A percentile compares a stretch with the other conserved stretches of the same genome.
Evolutionary conservation across 495 filamentous ascomycete species (phyloP).

Genomic region (Lichina pygmaea): DNA sequence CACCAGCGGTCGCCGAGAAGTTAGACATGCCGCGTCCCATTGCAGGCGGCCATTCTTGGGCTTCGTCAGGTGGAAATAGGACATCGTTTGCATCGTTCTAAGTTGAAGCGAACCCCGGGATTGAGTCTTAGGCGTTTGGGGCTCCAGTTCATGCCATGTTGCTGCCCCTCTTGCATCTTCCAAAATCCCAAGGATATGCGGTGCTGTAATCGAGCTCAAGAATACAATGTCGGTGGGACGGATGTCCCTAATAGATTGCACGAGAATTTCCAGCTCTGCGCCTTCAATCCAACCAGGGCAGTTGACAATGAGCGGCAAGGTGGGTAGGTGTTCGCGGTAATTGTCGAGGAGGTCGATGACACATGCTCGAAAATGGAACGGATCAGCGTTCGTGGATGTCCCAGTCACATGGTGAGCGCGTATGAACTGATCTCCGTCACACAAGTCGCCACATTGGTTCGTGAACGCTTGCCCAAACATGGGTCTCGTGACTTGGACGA

Average conservation of each 20-base stretch:
- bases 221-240: slow-evolving; percentile 29
- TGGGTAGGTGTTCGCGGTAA: slow-evolving; percentile 23
- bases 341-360: slow-evolving; percentile 37
- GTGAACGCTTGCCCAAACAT: slow-evolving; percentile 53
- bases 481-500: slow-evolving; percentile 31
- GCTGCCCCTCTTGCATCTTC: background rate
- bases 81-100: slow-evolving; percentile 53
- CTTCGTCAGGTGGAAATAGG: slow-evolving; percentile 39
- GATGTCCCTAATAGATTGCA: slow-evolving; percentile 30
- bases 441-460: slow-evolving; percentile 23
- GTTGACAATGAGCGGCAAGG: slow-evolving; percentile 48
- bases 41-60: slow-evolving; percentile 11
- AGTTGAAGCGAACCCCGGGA: slow-evolving; percentile 41
- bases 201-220: background rate
- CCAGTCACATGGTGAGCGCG: slow-evolving; percentile 50
- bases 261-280: slow-evolving; percentile 40
- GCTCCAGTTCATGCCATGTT: background rate
- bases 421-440: slow-evolving; percentile 17
- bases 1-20: slow-evolving; percentile 20
- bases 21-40: slow-evolving; percentile 24
- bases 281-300: slow-evolving; percentile 65
- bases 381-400: slow-evolving; percentile 38
- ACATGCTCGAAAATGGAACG: slow-evolving; percentile 40
- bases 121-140: background rate
- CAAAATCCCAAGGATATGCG: background rate